Conservation (phyloP, 805 yeast species). For the Lipomyces mesembrius region DNA sequence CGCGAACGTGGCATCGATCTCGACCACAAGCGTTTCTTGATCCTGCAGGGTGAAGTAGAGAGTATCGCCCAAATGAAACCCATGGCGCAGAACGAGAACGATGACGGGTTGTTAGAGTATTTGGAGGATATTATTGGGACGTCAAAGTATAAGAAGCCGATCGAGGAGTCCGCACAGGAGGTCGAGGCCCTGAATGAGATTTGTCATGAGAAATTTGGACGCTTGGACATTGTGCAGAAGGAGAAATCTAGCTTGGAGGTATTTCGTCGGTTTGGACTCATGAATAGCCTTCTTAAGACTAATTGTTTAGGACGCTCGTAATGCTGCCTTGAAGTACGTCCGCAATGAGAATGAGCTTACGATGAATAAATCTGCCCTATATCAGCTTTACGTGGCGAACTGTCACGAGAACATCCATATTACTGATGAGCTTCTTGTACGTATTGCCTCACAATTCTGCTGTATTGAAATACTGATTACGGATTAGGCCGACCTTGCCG, state of each 20-base stretch:
- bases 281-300: conserved; percentile 45
- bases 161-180: conserved; percentile 63
- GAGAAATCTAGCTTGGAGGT: conserved; percentile 60
- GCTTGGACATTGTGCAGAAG: conserved; percentile 77
- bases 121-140: conserved; percentile 98
- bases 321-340: conserved; percentile 69
- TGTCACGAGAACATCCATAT: conserved; percentile 50
- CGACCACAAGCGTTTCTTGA: conserved; percentile 91
- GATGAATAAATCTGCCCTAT: conserved; percentile 57
- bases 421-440: conserved; percentile 48
- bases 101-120: conserved; percentile 92
- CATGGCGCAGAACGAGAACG: conserved; percentile 88
- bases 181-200: conserved; percentile 79
- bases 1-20: conserved; percentile 87
- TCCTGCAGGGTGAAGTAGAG: conserved; percentile 97
- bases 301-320: conserved; percentile 58
- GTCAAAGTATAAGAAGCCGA: conserved; percentile 73
- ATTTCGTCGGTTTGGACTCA: background rate
- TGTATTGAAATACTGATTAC: background rate
- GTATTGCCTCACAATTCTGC: background rate
- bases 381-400: conserved; percentile 51
- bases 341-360: conserved; percentile 65
- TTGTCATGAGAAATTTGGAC: conserved; percentile 77
- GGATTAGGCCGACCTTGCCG: conserved; percentile 45
- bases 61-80: conserved; percentile 98